phyloP scores from a whole-genome alignment of 169 alveolate species.

The Eimeria sp. region DNA sequence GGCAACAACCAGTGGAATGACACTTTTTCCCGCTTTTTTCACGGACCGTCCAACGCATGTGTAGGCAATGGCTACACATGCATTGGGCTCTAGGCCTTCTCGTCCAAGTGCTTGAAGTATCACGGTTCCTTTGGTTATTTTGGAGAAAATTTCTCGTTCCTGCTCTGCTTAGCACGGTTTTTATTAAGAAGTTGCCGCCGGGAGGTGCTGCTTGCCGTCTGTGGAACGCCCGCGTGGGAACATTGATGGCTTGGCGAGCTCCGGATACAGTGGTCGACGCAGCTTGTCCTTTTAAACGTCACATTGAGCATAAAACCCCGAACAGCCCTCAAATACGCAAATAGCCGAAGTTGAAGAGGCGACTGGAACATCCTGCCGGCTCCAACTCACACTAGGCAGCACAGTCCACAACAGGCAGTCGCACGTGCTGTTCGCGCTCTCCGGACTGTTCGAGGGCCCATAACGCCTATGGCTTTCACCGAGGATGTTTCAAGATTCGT shows the following conservation, averaged over 20 bases:
- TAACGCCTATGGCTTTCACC: background rate
- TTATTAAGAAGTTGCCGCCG: background rate
- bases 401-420: background rate
- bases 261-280: background rate
- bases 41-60: constrained; percentile 25
- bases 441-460: too few relatives aligned
- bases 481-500: background rate
- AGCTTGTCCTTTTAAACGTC: background rate
- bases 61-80: constrained; percentile 56
- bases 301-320: background rate
- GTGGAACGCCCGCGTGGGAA: background rate
- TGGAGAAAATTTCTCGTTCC: background rate
- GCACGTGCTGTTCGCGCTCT: background rate
- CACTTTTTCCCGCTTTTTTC: background rate
- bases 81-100: constrained; percentile 32
- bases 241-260: background rate
- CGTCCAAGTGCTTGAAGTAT: background rate
- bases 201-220: constrained; percentile 33
- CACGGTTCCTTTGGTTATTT: background rate
- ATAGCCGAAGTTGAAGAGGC: background rate
- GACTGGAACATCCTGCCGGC: background rate
- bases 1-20: background rate
- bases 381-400: background rate
- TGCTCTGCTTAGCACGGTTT: background rate
- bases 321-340: background rate